Conservation (phyloP, 345 rosid genomes). For the Sonneratia caseolaris region DNA sequence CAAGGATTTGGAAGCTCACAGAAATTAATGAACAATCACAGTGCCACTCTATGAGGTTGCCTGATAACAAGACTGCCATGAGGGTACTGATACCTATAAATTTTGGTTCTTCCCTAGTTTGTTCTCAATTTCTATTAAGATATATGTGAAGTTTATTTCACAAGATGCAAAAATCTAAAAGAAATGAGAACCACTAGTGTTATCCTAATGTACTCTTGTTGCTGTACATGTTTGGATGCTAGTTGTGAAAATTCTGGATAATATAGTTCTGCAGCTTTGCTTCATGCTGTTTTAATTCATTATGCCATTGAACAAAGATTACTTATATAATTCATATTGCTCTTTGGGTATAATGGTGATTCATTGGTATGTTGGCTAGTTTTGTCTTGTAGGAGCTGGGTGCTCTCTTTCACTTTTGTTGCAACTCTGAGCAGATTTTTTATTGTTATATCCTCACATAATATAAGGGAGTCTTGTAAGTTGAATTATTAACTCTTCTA, state of each 20-base stretch:
- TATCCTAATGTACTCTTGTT: not conserved
- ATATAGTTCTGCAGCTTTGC: too few relatives aligned
- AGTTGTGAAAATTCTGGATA: not conserved
- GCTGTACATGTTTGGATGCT: not conserved
- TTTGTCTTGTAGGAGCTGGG: not conserved
- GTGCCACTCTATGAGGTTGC: slow-evolving; percentile 62
- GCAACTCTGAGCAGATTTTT: not conserved
- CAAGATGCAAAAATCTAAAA: not conserved
- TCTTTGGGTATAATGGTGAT: not conserved
- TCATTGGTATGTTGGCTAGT: not conserved
- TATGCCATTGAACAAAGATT: too few relatives aligned
- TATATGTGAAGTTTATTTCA: not conserved
- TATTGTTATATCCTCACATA: not conserved
- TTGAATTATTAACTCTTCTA: not conserved
- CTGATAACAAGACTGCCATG: slow-evolving; percentile 40
- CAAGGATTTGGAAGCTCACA: slow-evolving; percentile 56
- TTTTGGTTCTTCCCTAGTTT: not conserved
- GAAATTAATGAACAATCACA: slow-evolving; percentile 73
- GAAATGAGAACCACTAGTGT: not conserved
- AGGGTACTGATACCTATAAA: slow-evolving; percentile 34
- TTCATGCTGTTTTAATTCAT: too few relatives aligned
- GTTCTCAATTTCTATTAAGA: not conserved
- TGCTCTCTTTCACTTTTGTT: not conserved
- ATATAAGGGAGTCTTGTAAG: too few relatives aligned
- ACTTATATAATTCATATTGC: too few relatives aligned